Percentiles rank a stretch among this genome's conserved stretches.
phyloP scores from a whole-genome alignment of 208 protist species.

The Trichomonas gallinae region DNA sequence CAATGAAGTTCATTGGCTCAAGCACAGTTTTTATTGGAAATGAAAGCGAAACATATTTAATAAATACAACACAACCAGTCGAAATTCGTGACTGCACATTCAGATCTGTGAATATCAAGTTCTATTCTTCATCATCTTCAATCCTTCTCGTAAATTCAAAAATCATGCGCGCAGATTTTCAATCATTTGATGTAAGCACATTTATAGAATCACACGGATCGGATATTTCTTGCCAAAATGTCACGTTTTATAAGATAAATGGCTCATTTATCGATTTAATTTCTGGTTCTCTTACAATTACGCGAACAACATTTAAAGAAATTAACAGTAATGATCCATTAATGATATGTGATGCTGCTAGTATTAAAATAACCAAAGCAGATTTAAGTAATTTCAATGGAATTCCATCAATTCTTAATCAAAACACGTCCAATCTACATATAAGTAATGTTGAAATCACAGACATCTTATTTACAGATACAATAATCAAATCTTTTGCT shows the following conservation, averaged over 20 bases:
- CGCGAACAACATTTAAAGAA: neutral
- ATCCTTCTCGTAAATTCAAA: neutral
- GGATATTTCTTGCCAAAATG: neutral
- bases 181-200: neutral
- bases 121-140: neutral
- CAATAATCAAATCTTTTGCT: neutral
- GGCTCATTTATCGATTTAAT: neutral
- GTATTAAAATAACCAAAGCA: neutral
- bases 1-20: neutral
- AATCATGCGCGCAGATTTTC: neutral
- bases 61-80: neutral
- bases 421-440: neutral
- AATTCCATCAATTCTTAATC: neutral
- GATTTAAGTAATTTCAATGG: neutral
- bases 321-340: neutral
- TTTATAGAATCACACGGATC: neutral
- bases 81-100: neutral
- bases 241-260: neutral
- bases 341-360: neutral
- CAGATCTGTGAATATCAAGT: neutral
- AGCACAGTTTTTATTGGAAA: neutral
- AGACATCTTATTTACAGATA: neutral
- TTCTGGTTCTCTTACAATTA: neutral
- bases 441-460: neutral
- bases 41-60: neutral